Evolutionary conservation across 495 filamentous ascomycete species (phyloP).

Genomic region (Platismatia glauca): DNA sequence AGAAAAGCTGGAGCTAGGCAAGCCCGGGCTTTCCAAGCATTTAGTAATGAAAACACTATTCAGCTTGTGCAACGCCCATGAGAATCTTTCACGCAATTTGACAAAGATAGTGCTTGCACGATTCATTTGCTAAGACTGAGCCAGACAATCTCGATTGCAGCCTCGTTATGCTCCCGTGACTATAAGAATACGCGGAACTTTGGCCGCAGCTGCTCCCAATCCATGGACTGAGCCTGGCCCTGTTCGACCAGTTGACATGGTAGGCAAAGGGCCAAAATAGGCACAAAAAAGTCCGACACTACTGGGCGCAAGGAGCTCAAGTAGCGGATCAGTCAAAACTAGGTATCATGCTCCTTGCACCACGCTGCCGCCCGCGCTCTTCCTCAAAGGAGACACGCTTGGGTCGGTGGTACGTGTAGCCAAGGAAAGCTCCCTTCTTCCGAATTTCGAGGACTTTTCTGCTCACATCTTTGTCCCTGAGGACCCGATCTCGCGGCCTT

Average conservation of each 20-base stretch:
- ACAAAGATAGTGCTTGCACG: background rate
- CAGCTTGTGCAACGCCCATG: background rate
- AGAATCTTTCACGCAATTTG: background rate
- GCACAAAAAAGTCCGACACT: background rate
- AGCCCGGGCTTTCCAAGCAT: background rate
- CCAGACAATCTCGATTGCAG: background rate
- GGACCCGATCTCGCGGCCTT: conserved; percentile 66
- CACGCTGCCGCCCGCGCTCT: conserved; percentile 16
- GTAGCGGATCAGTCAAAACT: conserved; percentile 8
- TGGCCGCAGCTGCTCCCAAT: background rate
- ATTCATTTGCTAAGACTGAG: background rate
- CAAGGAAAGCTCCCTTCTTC: conserved; percentile 72
- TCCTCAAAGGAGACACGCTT: conserved; percentile 27
- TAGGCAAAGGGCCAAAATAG: background rate
- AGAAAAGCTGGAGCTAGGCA: background rate
- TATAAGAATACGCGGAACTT: background rate
- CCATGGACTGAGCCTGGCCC: background rate
- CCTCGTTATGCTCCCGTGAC: background rate
- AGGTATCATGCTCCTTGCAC: conserved; percentile 16
- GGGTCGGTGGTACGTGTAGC: conserved; percentile 76
- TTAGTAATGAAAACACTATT: background rate
- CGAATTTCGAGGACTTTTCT: conserved; percentile 64
- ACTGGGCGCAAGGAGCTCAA: background rate
- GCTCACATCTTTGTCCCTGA: conserved; percentile 59
- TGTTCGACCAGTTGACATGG: background rate